Base-by-base conservation (phyloP, 768 basidiomycete genomes). In the Mycena sanguinolenta region DNA sequence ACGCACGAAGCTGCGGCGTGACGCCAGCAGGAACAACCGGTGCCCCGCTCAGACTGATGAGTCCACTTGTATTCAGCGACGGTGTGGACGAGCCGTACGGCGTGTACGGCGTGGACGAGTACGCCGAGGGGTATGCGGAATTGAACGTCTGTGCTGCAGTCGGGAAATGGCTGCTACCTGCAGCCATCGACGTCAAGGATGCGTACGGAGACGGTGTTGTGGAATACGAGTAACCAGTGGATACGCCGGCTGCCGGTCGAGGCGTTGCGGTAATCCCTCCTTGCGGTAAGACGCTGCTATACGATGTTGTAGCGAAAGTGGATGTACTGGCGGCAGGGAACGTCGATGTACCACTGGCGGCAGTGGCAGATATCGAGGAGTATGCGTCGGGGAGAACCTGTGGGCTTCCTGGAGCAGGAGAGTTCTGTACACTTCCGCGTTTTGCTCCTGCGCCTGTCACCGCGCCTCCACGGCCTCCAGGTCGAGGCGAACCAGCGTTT, bases 381-480 rank as follows among this genome's bases (percentile, higher is more conserved):
- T 55, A 36, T 32, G 62, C 65, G 67, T 42, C 23, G 21, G 69
- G 71, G 14, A 70, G 68, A 25, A 76, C 73, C 67, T 75, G 74
- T 0, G 76, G 73, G 4, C 76, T 78, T 32, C 79, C 68, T 16
- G 84, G 80, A 42, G 80, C 79, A 5, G 73, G 75, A 13, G 81
- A 72, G 3, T 77, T 79, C 34, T 76, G 58, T 16, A 75, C 75
- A 25, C 77, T 70, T 16, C 79, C 80, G 46, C 85, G 82, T 78
- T 86, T 84, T 62, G 83, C 84, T 66, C 84, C 84, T 23, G 75
- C 77, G 25, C 59, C 63, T 39, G 55, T 3, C 34, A 67, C 65
- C 55, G 78, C 46, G 30, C 82, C 82, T 67, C 82, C 66, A 12
- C 66, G 58, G 14, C 65, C 65, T 2, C 65, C 57, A 19, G 65